phyloP scores from a whole-genome alignment of 768 basidiomycete species.

The Calocybe cyanea region DNA sequence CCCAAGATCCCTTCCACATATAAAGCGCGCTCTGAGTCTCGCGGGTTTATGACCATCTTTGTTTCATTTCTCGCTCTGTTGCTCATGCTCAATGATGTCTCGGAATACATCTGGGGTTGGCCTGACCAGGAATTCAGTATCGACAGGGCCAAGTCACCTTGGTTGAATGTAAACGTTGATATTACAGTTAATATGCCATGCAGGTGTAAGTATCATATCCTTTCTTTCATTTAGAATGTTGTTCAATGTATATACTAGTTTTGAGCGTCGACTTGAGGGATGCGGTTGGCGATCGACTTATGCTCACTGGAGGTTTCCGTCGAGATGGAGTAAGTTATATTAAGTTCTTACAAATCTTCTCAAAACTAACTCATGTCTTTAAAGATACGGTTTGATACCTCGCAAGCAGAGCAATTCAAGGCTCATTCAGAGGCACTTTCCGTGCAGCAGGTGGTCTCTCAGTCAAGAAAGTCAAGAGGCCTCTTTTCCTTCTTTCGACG shows the following conservation, averaged over 20 bases:
- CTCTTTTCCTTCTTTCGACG: slow-evolving; percentile 57
- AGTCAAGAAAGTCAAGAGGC: slow-evolving; percentile 74
- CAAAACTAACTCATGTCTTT: not conserved
- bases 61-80: slow-evolving; percentile 63
- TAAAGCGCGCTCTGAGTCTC: slow-evolving; percentile 72
- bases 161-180: slow-evolving; percentile 87
- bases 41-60: slow-evolving; percentile 78
- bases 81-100: slow-evolving; percentile 82
- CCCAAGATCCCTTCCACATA: slow-evolving; percentile 82
- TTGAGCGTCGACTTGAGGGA: slow-evolving; percentile 89
- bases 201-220: slow-evolving; percentile 57
- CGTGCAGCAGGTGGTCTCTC: slow-evolving; percentile 63
- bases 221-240: not conserved
- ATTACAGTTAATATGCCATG: slow-evolving; percentile 93
- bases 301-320: slow-evolving; percentile 71
- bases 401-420: slow-evolving; percentile 58
- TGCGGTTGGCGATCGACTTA: slow-evolving; percentile 88
- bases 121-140: slow-evolving; percentile 88
- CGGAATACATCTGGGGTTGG: slow-evolving; percentile 93
- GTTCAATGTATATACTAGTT: slow-evolving; percentile 48
- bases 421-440: slow-evolving; percentile 43
- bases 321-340: slow-evolving; percentile 70
- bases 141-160: slow-evolving; percentile 56
- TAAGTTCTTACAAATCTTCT: not conserved
- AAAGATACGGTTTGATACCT: slow-evolving; percentile 75